Base-by-base conservation (phyloP, 768 basidiomycete genomes). In the Mycena filopes region DNA sequence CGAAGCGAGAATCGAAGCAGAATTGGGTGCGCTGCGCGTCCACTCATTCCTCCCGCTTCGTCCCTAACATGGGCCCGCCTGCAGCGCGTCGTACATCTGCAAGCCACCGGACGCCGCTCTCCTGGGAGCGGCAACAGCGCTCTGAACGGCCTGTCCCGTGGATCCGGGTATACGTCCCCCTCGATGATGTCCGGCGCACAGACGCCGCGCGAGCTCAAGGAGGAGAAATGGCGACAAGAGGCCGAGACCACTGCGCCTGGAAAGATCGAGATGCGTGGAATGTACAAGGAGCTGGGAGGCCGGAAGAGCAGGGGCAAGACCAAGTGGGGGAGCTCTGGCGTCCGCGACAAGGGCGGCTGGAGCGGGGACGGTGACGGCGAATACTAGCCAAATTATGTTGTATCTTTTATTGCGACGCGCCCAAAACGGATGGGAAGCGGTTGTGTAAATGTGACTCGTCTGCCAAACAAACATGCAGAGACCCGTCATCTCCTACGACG, bases 1-100 rank as follows among this genome's bases (percentile, higher is more conserved):
- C 94, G 11, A 93, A 92, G 73, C 84, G 91, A 60, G 95, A 98
- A 76, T 95, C 94, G n/a, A 98, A 95, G 75, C 91, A 94, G 77
- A 91, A 91, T 68, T 98, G 95, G 95, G 91, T 89, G 67, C 25
- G 79, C 83, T 64, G 9, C 4, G 9, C 4, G 53, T 50, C 47
- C 61, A n/a, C 36, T 67, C 45, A 38, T 11, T 29, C 4, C 47
- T 66, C 11, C 43, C 40, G 48, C 41, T 20, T 41, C 63, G 68
- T 31, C 63, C 40, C 43, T 60, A 47, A 60, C 53, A 41, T 57
- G 69, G 62, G 26, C 25, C n/a, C 21, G 10, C 25, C 28, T 23
- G 15, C 68, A 93, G 91, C 88, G 92, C 40, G 71, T 82, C 12
- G 82, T 82, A 10, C 85, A 77, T 75, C 77, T 78, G 56, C 82